These are phyloP conservation scores for Paecilomyces niveus DNA, from an alignment of 2,329 filamentous ascomycete species.

Conservation along the genomic window DNA sequence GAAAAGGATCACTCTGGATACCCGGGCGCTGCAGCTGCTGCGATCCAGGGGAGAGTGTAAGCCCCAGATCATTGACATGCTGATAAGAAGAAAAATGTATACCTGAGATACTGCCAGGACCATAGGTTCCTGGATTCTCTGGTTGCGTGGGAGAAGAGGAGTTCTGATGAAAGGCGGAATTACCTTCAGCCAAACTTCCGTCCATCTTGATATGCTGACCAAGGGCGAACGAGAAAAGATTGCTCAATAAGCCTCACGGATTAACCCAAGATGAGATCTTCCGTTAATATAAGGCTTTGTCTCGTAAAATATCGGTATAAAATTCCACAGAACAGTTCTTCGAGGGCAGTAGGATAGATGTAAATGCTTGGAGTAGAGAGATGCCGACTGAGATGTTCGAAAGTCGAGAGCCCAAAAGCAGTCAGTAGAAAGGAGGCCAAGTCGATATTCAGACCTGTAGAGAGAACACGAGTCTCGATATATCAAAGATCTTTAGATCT, in stretches of 20 bases:
- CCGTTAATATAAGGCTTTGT: too few species aligned
- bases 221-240: background rate
- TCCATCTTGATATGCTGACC: slow-evolving; percentile 11
- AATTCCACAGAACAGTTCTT: background rate
- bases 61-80: slow-evolving; percentile 32
- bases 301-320: too few species aligned
- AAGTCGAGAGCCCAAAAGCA: too few species aligned
- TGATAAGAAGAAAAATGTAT: slow-evolving; percentile 14
- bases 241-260: background rate
- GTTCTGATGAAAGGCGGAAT: slow-evolving; percentile 27
- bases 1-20: background rate
- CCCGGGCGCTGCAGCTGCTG: slow-evolving; percentile 16
- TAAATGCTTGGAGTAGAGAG: too few species aligned
- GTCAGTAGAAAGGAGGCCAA: too few species aligned
- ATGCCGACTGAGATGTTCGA: too few species aligned
- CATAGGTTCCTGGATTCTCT: slow-evolving; percentile 10
- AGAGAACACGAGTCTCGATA: too few species aligned
- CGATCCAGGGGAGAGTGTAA: slow-evolving; percentile 36
- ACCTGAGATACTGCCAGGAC: slow-evolving; percentile 15
- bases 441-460: too few species aligned
- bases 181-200: slow-evolving; percentile 29
- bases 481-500: too few species aligned
- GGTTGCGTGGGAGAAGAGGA: slow-evolving; percentile 10
- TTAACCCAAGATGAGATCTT: background rate
- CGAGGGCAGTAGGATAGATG: background rate